phyloP scores from a whole-genome alignment of 2,329 filamentous ascomycete genomes.

The Aspergillus piperis region DNA sequence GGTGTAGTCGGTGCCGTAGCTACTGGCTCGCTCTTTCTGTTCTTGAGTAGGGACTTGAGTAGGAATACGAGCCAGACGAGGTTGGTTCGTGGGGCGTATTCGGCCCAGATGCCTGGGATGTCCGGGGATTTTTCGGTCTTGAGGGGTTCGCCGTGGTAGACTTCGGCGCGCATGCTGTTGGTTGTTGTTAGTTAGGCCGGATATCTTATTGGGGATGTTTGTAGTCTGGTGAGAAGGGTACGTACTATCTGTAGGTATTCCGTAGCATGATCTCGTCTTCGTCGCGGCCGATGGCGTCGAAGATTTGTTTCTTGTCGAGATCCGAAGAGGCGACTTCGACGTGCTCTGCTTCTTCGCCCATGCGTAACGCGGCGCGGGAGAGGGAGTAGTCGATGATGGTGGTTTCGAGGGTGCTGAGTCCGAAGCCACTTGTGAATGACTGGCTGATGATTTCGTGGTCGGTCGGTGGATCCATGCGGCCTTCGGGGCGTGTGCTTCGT shows the following conservation, averaged over 20 bases:
- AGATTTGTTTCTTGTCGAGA: conserved; percentile 46
- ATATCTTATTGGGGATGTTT: conserved; percentile 3
- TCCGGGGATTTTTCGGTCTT: conserved; percentile 36
- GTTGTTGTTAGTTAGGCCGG: neutral
- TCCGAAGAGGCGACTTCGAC: conserved; percentile 43
- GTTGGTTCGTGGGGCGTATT: conserved; percentile 62
- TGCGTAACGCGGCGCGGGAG: conserved; percentile 57
- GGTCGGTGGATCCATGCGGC: conserved; percentile 36
- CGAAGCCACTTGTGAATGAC: conserved; percentile 46
- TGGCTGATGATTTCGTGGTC: conserved; percentile 33
- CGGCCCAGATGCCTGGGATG: conserved; percentile 51
- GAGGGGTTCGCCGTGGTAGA: conserved; percentile 49
- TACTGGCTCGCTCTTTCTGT: conserved; percentile 27
- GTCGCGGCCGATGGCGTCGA: conserved; percentile 44
- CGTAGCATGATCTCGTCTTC: conserved; percentile 44
- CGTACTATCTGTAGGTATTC: conserved; percentile 47
- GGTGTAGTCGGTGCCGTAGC: conserved; percentile 6
- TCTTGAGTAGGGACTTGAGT: conserved; percentile 56
- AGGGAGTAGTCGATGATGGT: conserved; percentile 70
- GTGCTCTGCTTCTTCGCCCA: conserved; percentile 25
- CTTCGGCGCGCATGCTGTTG: conserved; percentile 41
- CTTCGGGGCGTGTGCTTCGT: conserved; percentile 35
- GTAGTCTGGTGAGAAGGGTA: neutral
- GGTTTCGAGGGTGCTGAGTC: conserved; percentile 59
- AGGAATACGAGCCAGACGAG: conserved; percentile 65